phyloP scores from a whole-genome alignment of 306 rosid species.

The Cicer pinnatifidum region DNA sequence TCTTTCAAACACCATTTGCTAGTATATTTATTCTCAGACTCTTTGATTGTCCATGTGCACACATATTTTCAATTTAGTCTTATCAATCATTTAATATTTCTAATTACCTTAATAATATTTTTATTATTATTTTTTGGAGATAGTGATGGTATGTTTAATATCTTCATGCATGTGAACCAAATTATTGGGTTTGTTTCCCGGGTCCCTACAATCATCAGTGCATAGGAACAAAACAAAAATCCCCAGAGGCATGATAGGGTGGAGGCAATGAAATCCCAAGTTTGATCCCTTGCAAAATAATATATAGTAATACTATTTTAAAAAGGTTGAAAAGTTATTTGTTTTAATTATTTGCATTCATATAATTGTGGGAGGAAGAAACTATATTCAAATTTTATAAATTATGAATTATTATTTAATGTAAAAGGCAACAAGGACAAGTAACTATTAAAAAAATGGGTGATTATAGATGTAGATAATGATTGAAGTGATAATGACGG shows the following conservation, averaged over 20 bases:
- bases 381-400: background rate
- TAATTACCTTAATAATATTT: slow-evolving; percentile 31
- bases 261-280: slow-evolving; percentile 56
- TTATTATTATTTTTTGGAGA: slow-evolving; percentile 21
- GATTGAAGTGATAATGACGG: slow-evolving; percentile 61
- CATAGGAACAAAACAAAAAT: slow-evolving; percentile 68
- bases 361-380: slow-evolving; percentile 40
- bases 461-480: slow-evolving; percentile 49
- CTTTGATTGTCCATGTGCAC: slow-evolving; percentile 55
- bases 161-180: slow-evolving; percentile 65
- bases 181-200: slow-evolving; percentile 64
- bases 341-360: slow-evolving; percentile 47
- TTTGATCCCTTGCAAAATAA: slow-evolving; percentile 40
- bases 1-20: slow-evolving; percentile 41
- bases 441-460: slow-evolving; percentile 37
- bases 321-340: slow-evolving; percentile 26
- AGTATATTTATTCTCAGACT: background rate
- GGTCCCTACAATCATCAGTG: slow-evolving; percentile 59
- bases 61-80: slow-evolving; percentile 49
- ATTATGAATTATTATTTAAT: background rate
- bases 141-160: slow-evolving; percentile 41
- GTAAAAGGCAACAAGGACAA: slow-evolving; percentile 31
- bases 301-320: slow-evolving; percentile 6
- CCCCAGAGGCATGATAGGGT: slow-evolving; percentile 50
- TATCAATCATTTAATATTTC: slow-evolving; percentile 42